Percentiles rank a stretch among this genome's conserved stretches.
Conservation (phyloP, 1,284 basidiomycete species). For the Volvariella surrecta region DNA sequence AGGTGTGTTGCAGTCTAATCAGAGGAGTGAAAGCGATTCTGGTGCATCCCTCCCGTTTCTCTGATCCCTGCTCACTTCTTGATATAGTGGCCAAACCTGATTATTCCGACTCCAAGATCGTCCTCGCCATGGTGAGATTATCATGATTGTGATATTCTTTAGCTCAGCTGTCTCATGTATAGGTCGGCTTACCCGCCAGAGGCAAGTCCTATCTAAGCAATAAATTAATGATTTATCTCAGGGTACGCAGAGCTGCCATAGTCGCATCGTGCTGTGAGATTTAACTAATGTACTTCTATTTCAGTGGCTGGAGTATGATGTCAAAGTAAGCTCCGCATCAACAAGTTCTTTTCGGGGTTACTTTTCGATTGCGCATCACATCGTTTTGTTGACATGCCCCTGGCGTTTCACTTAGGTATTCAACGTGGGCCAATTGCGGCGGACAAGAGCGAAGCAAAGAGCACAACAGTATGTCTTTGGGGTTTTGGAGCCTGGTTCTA, state of each 20-base stretch:
- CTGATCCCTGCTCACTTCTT: neutral
- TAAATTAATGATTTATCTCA: constrained; percentile 37
- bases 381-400: neutral
- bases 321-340: constrained; percentile 53
- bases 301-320: constrained; percentile 98
- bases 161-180: neutral
- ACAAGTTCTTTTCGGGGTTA: too few relatives aligned
- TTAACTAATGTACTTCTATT: constrained; percentile 7
- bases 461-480: constrained; percentile 67
- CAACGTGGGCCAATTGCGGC: constrained; percentile 94
- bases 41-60: constrained; percentile 6
- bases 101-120: constrained; percentile 97
- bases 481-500: constrained; percentile 17
- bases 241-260: too few relatives aligned
- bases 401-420: constrained; percentile 71
- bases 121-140: constrained; percentile 86
- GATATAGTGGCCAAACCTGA: constrained; percentile 86
- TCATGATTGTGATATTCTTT: constrained; percentile 1
- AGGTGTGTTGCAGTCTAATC: constrained; percentile 33
- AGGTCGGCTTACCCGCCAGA: constrained; percentile 31
- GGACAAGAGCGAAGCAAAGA: constrained; percentile 77
- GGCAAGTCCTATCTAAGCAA: constrained; percentile 40
- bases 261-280: constrained; percentile 4
- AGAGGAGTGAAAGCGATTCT: neutral
- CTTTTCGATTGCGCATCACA: constrained; percentile 1